These are phyloP conservation scores for Cydonia oblonga DNA, from an alignment of 331 rosid genomes.

Conservation along the genomic window DNA sequence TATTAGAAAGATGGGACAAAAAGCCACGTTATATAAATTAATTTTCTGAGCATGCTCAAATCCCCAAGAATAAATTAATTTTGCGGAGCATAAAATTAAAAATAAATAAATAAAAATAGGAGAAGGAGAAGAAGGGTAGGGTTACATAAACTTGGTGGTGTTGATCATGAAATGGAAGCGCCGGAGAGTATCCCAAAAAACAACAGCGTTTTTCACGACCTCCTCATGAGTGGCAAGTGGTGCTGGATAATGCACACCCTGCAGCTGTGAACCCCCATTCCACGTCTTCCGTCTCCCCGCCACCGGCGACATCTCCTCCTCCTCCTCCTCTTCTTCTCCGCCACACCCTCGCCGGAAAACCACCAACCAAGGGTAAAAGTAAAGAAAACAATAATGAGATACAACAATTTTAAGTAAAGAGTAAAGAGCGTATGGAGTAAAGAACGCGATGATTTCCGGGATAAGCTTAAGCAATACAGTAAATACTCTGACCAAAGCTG, in stretches of 20 bases:
- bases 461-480: slow-evolving; percentile 18
- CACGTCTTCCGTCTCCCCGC: slow-evolving; percentile 2
- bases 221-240: slow-evolving; percentile 62
- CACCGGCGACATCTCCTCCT: slow-evolving; percentile 34
- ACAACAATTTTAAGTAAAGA: background rate
- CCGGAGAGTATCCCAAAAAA: slow-evolving; percentile 82
- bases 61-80: background rate
- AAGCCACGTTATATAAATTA: too few species aligned
- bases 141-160: slow-evolving; percentile 82
- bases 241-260: slow-evolving; percentile 51
- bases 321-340: background rate
- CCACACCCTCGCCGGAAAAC: slow-evolving; percentile 10
- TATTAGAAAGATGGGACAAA: background rate
- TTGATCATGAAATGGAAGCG: slow-evolving; percentile 75
- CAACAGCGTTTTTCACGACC: slow-evolving; percentile 28
- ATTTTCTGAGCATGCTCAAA: background rate
- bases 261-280: background rate
- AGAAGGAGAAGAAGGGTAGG: background rate
- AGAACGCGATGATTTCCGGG: slow-evolving; percentile 26
- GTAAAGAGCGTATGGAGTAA: background rate
- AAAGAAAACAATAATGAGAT: background rate
- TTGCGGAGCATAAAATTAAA: background rate
- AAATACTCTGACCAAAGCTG: slow-evolving; percentile 25
- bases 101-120: background rate
- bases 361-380: background rate